Conservation (phyloP, 768 basidiomycete species). For the Podaxis sp. region DNA sequence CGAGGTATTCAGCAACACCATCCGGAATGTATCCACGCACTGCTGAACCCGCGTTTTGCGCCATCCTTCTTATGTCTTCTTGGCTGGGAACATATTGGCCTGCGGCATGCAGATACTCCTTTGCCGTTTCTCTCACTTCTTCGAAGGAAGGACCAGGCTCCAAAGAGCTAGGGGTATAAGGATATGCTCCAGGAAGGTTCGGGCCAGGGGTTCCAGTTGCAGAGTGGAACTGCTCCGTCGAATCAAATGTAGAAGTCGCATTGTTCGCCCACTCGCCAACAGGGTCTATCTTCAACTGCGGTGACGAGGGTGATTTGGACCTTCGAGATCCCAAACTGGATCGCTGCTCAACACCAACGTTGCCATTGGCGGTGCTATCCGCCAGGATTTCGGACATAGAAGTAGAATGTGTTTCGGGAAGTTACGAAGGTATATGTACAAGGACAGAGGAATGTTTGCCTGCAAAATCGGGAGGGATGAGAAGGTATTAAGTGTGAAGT, state of each 20-base stretch:
- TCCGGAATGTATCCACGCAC: slow-evolving; percentile 10
- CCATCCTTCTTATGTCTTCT: slow-evolving; percentile 3
- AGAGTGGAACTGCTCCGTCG: background rate
- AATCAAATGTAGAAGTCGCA: background rate
- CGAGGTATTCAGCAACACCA: slow-evolving; percentile 1
- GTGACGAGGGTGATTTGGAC: background rate
- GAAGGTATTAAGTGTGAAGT: background rate
- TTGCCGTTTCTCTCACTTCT: slow-evolving; percentile 9
- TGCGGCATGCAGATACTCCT: slow-evolving; percentile 3
- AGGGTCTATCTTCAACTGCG: slow-evolving; percentile 9
- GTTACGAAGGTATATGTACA: background rate
- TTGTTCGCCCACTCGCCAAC: slow-evolving; percentile 1
- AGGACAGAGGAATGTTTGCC: too few relatives aligned
- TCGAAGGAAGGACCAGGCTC: slow-evolving; percentile 12
- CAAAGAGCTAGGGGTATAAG: slow-evolving; percentile 2
- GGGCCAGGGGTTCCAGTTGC: background rate
- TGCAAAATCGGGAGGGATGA: background rate
- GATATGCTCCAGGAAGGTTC: slow-evolving; percentile 7
- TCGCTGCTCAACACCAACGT: background rate
- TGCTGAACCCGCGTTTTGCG: slow-evolving; percentile 5
- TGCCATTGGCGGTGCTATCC: background rate
- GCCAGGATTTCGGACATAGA: background rate
- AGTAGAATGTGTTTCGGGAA: background rate
- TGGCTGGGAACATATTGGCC: slow-evolving; percentile 12
- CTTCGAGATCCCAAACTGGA: background rate